phyloP scores from a whole-genome alignment of 2,329 filamentous ascomycete genomes.

The Colletotrichum sp. region DNA sequence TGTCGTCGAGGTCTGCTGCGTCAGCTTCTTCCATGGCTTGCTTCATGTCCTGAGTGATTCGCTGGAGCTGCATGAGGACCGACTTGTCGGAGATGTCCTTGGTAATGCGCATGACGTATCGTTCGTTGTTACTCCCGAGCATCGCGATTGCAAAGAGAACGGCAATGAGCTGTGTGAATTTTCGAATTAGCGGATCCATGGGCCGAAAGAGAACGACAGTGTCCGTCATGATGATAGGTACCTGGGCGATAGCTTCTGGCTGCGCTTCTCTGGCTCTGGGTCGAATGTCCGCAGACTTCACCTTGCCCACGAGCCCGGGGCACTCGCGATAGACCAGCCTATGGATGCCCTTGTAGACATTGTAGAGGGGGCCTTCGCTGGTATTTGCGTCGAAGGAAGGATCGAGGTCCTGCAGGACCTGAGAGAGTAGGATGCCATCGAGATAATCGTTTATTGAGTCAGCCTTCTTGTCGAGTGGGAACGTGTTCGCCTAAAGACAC shows the following conservation, averaged over 20 bases:
- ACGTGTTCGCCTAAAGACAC: conserved; percentile 37
- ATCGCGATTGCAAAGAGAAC: conserved; percentile 67
- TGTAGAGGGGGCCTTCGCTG: conserved; percentile 41
- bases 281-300: conserved; percentile 61
- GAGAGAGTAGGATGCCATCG: conserved; percentile 59
- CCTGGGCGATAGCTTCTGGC: conserved; percentile 58
- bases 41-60: conserved; percentile 48
- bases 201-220: background rate
- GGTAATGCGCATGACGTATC: conserved; percentile 54
- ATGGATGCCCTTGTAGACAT: conserved; percentile 58
- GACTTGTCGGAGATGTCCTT: conserved; percentile 36
- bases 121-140: conserved; percentile 60
- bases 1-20: conserved; percentile 39
- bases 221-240: conserved; percentile 28
- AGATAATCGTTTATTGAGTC: conserved; percentile 56
- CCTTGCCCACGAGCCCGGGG: conserved; percentile 55
- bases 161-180: conserved; percentile 60
- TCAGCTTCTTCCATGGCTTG: conserved; percentile 36
- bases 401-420: conserved; percentile 64
- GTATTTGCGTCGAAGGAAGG: conserved; percentile 50
- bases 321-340: conserved; percentile 61
- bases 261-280: conserved; percentile 62
- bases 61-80: conserved; percentile 50
- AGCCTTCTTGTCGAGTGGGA: conserved; percentile 49
- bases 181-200: conserved; percentile 24